Percentiles rank a stretch among this genome's conserved stretches.
Conservation (phyloP, 2,329 filamentous ascomycete genomes). For the Fusarium sp. region DNA sequence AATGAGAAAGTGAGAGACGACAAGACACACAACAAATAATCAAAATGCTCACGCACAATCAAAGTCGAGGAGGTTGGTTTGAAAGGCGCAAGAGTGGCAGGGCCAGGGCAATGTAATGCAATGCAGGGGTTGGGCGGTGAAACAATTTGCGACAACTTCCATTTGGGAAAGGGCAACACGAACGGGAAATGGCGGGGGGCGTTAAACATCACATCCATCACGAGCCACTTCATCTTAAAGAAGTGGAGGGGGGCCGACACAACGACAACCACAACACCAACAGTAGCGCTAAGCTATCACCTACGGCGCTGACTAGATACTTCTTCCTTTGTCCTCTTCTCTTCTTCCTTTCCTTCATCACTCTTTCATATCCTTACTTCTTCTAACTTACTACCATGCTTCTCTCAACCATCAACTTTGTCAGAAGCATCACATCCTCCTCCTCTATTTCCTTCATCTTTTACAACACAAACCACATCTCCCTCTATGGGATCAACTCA, state of each 20-base stretch:
- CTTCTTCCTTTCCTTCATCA: background rate
- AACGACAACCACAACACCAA: background rate
- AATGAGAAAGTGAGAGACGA: background rate
- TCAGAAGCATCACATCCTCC: background rate
- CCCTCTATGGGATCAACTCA: background rate
- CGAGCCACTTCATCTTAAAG: constrained; percentile 5
- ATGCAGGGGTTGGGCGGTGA: background rate
- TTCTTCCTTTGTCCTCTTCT: background rate
- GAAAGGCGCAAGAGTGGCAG: background rate
- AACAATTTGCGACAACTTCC: background rate
- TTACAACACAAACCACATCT: background rate
- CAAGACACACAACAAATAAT: background rate
- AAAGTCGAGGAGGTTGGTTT: background rate
- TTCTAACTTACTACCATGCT: background rate
- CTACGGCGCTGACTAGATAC: background rate
- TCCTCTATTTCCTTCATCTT: constrained; percentile 11
- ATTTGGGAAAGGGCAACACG: background rate
- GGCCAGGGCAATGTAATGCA: background rate
- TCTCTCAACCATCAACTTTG: background rate
- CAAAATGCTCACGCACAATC: background rate
- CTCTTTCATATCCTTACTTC: background rate
- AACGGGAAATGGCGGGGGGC: background rate
- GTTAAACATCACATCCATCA: constrained; percentile 19
- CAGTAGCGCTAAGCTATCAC: background rate
- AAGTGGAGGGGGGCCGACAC: background rate